Evolutionary conservation across 106 monocot genomes (phyloP), one percentile per base, ranked within the genome.

Genomic region (Posidonia australis): DNA sequence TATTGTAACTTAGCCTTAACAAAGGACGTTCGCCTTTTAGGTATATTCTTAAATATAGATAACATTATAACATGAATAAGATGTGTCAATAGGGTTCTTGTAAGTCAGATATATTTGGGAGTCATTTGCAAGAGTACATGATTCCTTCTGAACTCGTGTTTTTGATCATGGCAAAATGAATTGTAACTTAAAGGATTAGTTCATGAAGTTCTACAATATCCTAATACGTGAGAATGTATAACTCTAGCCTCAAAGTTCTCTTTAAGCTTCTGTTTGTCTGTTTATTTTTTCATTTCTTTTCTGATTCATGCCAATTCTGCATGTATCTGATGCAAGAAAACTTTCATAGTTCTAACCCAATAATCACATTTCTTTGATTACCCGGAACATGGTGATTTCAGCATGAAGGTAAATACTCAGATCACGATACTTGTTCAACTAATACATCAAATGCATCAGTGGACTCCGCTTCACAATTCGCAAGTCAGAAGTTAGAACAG

Each of bases 91-190:
- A n/a, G n/a, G n/a, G n/a, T n/a, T n/a, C n/a, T n/a, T n/a, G n/a
- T n/a, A n/a, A n/a, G n/a, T n/a, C n/a, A n/a, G n/a, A n/a, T n/a
- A n/a, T 43, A 43, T 62, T 12, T 9, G 5, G 61, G 17, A 43
- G 17, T 41, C 13, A 13, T 9, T 23, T 74, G 71, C 74, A 90
- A 87, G 87, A 32, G 87, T 92, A 6, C 92, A 92, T 32, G 92
- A 92, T 74, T 92, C 92, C 10, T 88, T 84, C 66, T 92, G 92
- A 88, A 88, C 84, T 13, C 87, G 88, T 72, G 92, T 88, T 9
- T 80, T 84, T 55, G 88, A 92, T 67, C 88, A 88, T 47, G 88
- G 88, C 68, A 70, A 67, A 60, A 88, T 88, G 92, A 92, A 84
- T 32, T 56, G 60, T 43, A 87, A 85, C 44, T 61, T 92, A 65